Evolutionary conservation across 1,284 basidiomycete genomes (phyloP).

Genomic region (Sanghuangporus weigelae): DNA sequence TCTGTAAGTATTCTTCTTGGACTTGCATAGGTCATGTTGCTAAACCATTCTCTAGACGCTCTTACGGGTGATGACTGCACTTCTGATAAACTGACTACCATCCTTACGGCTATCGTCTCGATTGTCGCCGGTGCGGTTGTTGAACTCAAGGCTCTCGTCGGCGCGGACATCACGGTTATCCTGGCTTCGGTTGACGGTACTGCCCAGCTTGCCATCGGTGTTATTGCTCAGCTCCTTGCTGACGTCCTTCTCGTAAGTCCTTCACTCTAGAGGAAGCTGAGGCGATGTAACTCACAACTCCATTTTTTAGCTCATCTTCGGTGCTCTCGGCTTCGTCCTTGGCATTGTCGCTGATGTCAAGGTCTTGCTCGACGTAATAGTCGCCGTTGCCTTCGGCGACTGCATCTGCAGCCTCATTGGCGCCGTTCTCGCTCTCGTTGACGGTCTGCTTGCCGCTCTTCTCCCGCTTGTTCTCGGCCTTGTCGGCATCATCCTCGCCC

Average conservation of each 20-base stretch:
- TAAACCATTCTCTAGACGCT: neutral
- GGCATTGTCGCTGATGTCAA: conserved; percentile 9
- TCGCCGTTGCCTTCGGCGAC: conserved; percentile 10
- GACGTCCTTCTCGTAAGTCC: conserved; percentile 15
- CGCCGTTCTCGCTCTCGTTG: conserved; percentile 6
- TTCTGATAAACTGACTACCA: conserved; percentile 7
- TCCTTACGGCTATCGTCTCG: conserved; percentile 9
- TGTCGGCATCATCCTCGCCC: neutral
- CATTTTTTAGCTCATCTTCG: conserved; percentile 9
- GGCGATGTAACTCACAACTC: neutral
- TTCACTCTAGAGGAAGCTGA: neutral
- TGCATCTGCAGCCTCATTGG: conserved; percentile 15
- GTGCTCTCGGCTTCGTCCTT: conserved; percentile 14
- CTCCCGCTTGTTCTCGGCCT: conserved; percentile 14
- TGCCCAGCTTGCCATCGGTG: conserved; percentile 6
- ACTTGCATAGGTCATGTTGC: neutral
- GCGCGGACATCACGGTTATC: conserved; percentile 9
- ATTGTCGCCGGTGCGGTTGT: conserved; percentile 7
- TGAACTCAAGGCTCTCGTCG: conserved; percentile 18
- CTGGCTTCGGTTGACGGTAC: conserved; percentile 12
- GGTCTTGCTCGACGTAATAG: conserved; percentile 7
- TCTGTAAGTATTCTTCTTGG: conserved; percentile 4
- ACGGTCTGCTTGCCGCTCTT: conserved; percentile 10
- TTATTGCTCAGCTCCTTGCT: conserved; percentile 15
- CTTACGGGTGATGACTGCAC: conserved; percentile 7